A percentile compares a stretch with the other conserved stretches of the same genome.
Conservation (phyloP, 1,284 basidiomycete species). For the Irpex lacteus region DNA sequence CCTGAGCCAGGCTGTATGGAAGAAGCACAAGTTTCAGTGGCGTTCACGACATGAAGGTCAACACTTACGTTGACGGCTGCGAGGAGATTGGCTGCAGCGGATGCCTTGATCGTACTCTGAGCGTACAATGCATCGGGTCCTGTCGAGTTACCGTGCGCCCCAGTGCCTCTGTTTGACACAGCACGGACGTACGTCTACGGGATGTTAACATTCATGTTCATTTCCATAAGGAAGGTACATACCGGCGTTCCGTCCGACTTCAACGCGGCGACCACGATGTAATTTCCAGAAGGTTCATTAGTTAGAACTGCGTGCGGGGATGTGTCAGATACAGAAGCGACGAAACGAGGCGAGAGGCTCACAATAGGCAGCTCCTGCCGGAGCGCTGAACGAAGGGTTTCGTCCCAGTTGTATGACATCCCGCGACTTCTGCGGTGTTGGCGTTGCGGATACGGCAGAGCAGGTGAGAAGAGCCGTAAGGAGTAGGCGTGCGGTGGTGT, state of each 20-base stretch:
- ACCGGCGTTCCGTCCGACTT: not conserved
- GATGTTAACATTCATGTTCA: not conserved
- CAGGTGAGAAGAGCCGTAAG: not conserved
- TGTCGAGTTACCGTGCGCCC: not conserved
- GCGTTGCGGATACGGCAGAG: not conserved
- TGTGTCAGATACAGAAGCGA: not conserved
- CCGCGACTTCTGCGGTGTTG: not conserved
- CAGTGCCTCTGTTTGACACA: not conserved
- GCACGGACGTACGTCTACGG: not conserved
- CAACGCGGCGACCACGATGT: not conserved
- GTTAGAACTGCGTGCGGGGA: not conserved
- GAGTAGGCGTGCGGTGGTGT: not conserved
- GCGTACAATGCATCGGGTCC: not conserved
- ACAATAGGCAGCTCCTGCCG: not conserved
- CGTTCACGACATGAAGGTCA: too few species aligned
- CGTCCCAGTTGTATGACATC: not conserved
- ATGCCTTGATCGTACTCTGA: not conserved
- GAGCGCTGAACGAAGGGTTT: not conserved
- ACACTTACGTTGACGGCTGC: not conserved
- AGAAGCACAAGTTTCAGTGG: too few species aligned
- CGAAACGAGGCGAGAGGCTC: not conserved
- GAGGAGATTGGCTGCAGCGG: not conserved
- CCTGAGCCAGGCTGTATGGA: not conserved
- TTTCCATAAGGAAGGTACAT: not conserved
- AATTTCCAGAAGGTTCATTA: not conserved